Conservation (phyloP, 495 filamentous ascomycete species). For the Amphirosellinia nigrospora region DNA sequence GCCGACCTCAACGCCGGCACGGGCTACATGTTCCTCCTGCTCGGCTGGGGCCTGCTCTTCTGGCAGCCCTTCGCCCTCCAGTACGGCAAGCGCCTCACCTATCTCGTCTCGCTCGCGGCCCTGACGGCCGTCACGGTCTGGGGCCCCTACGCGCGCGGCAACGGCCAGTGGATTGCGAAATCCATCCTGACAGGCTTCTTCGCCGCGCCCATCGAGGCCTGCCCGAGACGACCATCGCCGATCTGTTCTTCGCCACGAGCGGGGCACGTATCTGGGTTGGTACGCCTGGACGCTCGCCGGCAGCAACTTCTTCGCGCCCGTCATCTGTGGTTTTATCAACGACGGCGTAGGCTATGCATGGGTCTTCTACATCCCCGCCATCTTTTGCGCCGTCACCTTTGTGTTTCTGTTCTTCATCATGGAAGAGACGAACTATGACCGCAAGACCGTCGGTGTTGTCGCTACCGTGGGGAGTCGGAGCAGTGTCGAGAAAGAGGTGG, state of each 20-base stretch:
- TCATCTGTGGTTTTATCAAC: slow-evolving; percentile 72
- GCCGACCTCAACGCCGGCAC: slow-evolving; percentile 58
- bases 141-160: slow-evolving; percentile 53
- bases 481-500: slow-evolving; percentile 10
- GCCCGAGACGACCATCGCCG: slow-evolving; percentile 65
- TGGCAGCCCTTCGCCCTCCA: slow-evolving; percentile 73
- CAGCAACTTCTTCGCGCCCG: slow-evolving; percentile 68
- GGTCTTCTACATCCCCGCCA: slow-evolving; percentile 70
- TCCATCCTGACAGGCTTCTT: slow-evolving; percentile 69
- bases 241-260: slow-evolving; percentile 73
- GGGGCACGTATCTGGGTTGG: slow-evolving; percentile 68
- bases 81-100: slow-evolving; percentile 70
- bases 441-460: slow-evolving; percentile 39
- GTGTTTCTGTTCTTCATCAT: slow-evolving; percentile 71
- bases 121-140: slow-evolving; percentile 50
- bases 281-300: slow-evolving; percentile 68
- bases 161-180: slow-evolving; percentile 69
- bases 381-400: slow-evolving; percentile 61
- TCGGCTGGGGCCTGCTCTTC: slow-evolving; percentile 68
- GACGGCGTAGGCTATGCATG: slow-evolving; percentile 67
- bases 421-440: slow-evolving; percentile 72
- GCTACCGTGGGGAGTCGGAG: slow-evolving; percentile 27
- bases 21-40: slow-evolving; percentile 67
- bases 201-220: slow-evolving; percentile 69
- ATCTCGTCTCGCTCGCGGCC: slow-evolving; percentile 63